Evolutionary conservation across 2,329 filamentous ascomycete species (phyloP).

Genomic region (Sclerotinia minor): DNA sequence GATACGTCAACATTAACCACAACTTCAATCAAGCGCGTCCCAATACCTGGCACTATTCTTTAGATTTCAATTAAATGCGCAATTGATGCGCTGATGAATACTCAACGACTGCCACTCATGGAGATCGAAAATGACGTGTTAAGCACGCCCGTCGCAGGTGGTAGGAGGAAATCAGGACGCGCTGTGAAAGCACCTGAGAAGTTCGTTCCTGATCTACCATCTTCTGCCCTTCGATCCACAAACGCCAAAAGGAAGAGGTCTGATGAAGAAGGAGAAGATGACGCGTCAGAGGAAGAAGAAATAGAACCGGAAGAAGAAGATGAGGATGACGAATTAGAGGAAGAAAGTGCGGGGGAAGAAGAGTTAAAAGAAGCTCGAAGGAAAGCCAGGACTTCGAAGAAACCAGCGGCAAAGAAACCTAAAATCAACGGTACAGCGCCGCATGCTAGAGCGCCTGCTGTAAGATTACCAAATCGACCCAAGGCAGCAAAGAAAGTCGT

Average conservation of each 20-base stretch:
- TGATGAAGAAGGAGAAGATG: conserved; percentile 49
- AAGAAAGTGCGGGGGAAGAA: conserved; percentile 50
- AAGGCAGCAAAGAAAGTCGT: conserved; percentile 46
- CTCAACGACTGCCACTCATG: conserved; percentile 51
- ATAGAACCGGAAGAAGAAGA: conserved; percentile 50
- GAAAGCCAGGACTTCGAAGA: conserved; percentile 49
- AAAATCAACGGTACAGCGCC: conserved; percentile 62
- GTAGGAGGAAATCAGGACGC: conserved; percentile 67
- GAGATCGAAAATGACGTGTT: conserved; percentile 56
- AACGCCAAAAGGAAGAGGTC: conserved; percentile 59
- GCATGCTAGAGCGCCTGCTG: conserved; percentile 55
- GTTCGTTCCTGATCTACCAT: conserved; percentile 53
- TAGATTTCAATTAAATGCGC: conserved; percentile 12
- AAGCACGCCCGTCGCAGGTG: conserved; percentile 52
- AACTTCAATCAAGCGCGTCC: conserved; percentile 12
- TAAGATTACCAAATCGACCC: conserved; percentile 41
- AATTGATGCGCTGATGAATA: conserved; percentile 44
- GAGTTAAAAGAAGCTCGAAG: conserved; percentile 45
- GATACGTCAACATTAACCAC: conserved; percentile 19
- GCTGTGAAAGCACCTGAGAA: conserved; percentile 61
- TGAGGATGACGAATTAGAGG: conserved; percentile 45
- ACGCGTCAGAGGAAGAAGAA: conserved; percentile 51
- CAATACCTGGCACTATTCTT: background rate
- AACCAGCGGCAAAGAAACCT: conserved; percentile 63
- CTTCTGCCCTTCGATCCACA: conserved; percentile 43